These are phyloP conservation scores for Chlorella variabilis DNA, from an alignment of 163 green algal species.

Conservation along the genomic window DNA sequence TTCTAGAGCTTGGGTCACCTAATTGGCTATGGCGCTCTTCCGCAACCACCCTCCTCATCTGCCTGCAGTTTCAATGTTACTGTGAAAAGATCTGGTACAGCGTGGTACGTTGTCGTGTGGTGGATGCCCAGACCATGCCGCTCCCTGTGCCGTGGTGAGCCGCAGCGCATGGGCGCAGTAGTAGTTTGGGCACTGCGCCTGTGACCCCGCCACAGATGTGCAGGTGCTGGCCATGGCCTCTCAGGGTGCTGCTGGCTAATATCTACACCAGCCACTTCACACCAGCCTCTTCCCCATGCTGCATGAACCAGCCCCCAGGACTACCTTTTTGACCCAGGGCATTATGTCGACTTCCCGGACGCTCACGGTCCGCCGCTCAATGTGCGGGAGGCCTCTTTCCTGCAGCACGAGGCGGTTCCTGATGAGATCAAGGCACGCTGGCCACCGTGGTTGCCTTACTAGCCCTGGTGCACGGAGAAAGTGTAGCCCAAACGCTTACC, in stretches of 20 bases:
- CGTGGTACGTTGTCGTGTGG: conserved; percentile 13
- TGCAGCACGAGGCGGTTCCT: conserved; percentile 2
- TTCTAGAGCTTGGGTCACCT: no score
- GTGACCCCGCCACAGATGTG: background rate
- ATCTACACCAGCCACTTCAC: background rate
- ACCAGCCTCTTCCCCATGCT: background rate
- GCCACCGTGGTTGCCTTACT: background rate
- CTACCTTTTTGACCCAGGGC: conserved; percentile 2
- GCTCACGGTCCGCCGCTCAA: background rate
- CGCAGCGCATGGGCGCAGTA: background rate
- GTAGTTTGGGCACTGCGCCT: background rate
- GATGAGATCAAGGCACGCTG: background rate
- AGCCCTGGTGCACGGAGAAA: background rate
- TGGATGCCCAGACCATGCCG: background rate
- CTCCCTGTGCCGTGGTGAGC: conserved; percentile 23
- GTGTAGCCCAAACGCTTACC: background rate
- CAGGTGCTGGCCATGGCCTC: no score
- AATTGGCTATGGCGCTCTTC: no score
- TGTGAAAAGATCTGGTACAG: conserved; percentile 39
- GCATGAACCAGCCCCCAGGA: conserved; percentile 7
- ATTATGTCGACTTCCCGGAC: conserved; percentile 3
- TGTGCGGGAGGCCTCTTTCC: conserved; percentile 2
- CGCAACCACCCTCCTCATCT: no score
- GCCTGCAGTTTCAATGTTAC: conserved; percentile 30
- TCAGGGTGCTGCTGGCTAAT: background rate